phyloP scores from a whole-genome alignment of 73 alveolate species.

The Paramecium caudatum region DNA sequence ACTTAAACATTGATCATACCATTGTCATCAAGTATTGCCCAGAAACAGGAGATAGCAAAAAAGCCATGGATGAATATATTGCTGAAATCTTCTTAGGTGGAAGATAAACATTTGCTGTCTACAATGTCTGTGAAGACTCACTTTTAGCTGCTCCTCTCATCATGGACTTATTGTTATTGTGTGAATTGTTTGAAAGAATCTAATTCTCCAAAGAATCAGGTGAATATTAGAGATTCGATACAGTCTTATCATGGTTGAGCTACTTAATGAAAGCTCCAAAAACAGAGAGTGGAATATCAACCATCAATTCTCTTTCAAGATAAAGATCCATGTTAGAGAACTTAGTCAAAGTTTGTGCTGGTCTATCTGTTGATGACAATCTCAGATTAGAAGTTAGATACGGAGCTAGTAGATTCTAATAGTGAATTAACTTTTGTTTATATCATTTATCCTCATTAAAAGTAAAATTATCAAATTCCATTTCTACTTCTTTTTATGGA shows the following conservation, averaged over 20 bases:
- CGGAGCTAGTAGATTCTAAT: conserved; percentile 47
- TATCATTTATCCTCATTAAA: background rate
- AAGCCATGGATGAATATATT: conserved; percentile 97
- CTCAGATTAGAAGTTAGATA: conserved; percentile 64
- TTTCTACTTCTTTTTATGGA: background rate
- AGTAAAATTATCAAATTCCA: background rate
- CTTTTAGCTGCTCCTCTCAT: conserved; percentile 97
- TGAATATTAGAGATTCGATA: conserved; percentile 72
- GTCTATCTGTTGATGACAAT: conserved; percentile 72
- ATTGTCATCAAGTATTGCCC: conserved; percentile 97
- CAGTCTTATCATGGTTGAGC: conserved; percentile 67
- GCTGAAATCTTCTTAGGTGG: conserved; percentile 96
- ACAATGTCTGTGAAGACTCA: conserved; percentile 97
- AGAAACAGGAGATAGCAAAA: conserved; percentile 96
- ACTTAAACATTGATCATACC: conserved; percentile 93
- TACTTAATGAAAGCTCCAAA: conserved; percentile 77
- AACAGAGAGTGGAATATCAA: conserved; percentile 61
- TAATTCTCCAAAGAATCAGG: conserved; percentile 64
- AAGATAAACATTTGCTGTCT: conserved; percentile 88
- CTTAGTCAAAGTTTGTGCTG: conserved; percentile 75
- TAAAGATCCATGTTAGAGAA: conserved; percentile 72
- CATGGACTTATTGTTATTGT: conserved; percentile 89
- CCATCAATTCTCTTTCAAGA: conserved; percentile 73
- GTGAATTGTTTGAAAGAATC: conserved; percentile 93
- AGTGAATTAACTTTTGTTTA: conserved; percentile 45